Evolutionary conservation across 306 rosid genomes (phyloP), one percentile per base, ranked within the genome.

Genomic region (Quercus engelmannii): DNA sequence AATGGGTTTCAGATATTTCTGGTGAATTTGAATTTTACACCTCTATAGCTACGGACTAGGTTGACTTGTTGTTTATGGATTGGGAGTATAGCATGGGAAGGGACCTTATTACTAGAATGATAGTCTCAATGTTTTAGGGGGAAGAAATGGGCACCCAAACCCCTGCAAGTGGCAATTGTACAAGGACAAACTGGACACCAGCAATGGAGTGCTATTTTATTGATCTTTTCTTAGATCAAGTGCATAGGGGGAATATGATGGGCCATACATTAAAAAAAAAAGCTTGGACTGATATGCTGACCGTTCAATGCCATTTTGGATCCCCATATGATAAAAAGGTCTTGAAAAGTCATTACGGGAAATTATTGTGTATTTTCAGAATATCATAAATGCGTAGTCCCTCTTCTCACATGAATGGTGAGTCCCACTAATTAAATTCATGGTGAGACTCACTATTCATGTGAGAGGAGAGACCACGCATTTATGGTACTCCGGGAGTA

Each of bases 271-370:
- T 28, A 28, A 28, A 28, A 28, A 28, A 28, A 28, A 0, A 28
- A 28, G 30, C 30, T 28, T 28, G 30, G 30, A 28, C 30, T 28
- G 30, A 28, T 28, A 28, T 28, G 30, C 30, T 85, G 85, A 49
- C 73, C 63, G 88, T 85, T 89, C 67, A 87, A 85, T 71, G 79
- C 83, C 55, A 79, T 9, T 86, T 89, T 71, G 85, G 90, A 56
- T 76, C 76, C 79, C 80, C 78, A 13, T 83, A 79, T 74, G 87
- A 86, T 75, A 25, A 85, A 30, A 86, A 33, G 76, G 79, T 67
- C 58, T 28, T 28, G 30, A 28, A 28, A 28, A 28, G 30, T 28
- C n/a, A n/a, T n/a, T n/a, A n/a, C n/a, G n/a, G n/a, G n/a, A n/a
- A n/a, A n/a, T n/a, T n/a, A n/a, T n/a, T n/a, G n/a, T n/a, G n/a